Base-by-base conservation (phyloP, 116 monocot genomes). In the Zostera marina region DNA sequence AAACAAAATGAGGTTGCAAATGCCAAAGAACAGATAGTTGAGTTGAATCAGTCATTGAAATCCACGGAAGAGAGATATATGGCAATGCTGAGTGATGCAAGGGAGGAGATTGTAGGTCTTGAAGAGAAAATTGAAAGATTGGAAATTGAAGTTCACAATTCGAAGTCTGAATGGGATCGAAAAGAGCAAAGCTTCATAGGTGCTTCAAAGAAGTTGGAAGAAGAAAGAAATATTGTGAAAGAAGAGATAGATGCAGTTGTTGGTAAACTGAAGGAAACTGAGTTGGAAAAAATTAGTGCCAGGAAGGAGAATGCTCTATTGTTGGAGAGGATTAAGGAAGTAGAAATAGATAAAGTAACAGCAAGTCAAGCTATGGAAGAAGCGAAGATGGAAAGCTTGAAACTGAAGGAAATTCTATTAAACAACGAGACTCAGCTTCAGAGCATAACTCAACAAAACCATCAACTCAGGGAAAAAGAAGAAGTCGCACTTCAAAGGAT, bases 401-500 rank as follows among this genome's bases (percentile, higher is more conserved):
- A 52, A 45, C 66, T 92, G 54, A 86, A 78, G 39, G 83, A 87
- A 17, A 67, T 41, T 42, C 61, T 92, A 46, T 24, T 81, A 45
- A 83, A 87, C 52, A 80, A 72, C 63, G 87, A 87, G 67, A 76
- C 73, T 70, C 79, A 81, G 55, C 49, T 88, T 9, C 78, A 79
- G 56, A 79, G 61, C 49, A 68, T 81, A 47, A 73, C 14, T 43
- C 81, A 81, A 54, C 84, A 93, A 70, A 84, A 84, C 24, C 61
- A 81, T 49, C 84, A 84, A 1, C 74, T 93, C 39, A 53, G 74
- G 12, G 40, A 55, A 12, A 70, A 68, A 69, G 87, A 92, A 72
- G 66, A 77, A 17, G 71, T 62, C n/a, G 74, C 87, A 8, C 60
- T 70, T 10, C 65, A 81, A 42, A 84, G 79, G 72, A 61, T 92